Conservation (phyloP, 345 rosid species). For the Bretschneidera sinensis region DNA sequence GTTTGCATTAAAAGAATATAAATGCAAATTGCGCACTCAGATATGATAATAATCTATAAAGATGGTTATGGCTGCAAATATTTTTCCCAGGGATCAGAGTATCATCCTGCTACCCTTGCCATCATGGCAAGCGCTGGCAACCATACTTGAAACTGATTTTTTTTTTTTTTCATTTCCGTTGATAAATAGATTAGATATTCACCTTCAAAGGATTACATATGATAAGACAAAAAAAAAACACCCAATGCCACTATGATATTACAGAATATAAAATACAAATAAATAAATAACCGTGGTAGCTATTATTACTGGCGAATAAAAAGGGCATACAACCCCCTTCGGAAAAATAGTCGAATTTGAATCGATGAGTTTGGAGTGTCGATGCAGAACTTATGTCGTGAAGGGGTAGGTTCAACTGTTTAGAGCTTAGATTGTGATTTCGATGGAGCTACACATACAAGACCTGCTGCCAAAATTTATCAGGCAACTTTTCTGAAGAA, state of each 20-base stretch:
- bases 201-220: slow-evolving; percentile 16
- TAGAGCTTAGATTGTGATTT: slow-evolving; percentile 59
- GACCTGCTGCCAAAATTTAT: slow-evolving; percentile 72
- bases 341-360: slow-evolving; percentile 47
- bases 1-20: background rate
- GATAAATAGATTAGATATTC: slow-evolving; percentile 5
- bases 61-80: background rate
- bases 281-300: slow-evolving; percentile 25
- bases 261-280: slow-evolving; percentile 13
- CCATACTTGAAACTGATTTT: background rate
- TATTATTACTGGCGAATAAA: slow-evolving; percentile 30
- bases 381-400: slow-evolving; percentile 51
- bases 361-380: slow-evolving; percentile 49
- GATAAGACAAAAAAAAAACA: slow-evolving; percentile 7
- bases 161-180: too few species aligned
- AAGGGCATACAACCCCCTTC: slow-evolving; percentile 40
- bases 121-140: slow-evolving; percentile 1
- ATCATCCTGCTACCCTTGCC: background rate
- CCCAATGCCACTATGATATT: slow-evolving; percentile 12
- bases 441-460: slow-evolving; percentile 66
- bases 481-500: slow-evolving; percentile 38
- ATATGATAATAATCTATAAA: background rate
- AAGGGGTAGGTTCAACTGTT: slow-evolving; percentile 50
- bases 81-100: background rate
- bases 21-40: background rate